Conservation (phyloP, 345 rosid species). For the Physaria fendleri region DNA sequence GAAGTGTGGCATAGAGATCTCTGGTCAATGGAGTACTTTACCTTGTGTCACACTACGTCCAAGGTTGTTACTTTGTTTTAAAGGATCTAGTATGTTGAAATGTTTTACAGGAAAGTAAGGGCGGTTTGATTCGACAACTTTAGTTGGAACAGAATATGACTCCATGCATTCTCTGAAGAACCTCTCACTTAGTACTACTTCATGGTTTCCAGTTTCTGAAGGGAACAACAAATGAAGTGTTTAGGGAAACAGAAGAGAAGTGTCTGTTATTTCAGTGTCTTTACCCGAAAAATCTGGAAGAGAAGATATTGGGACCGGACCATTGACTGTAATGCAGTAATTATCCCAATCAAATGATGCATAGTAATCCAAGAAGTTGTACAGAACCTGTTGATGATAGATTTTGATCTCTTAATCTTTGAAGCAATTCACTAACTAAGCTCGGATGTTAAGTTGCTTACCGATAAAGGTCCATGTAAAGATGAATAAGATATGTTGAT, state of each 20-base stretch:
- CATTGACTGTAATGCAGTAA: conserved; percentile 49
- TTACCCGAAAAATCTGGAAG: conserved; percentile 51
- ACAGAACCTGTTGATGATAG: conserved; percentile 46
- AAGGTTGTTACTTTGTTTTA: conserved; percentile 71
- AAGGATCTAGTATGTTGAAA: conserved; percentile 77
- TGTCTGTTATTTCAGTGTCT: conserved; percentile 13
- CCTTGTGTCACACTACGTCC: conserved; percentile 90
- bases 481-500: conserved; percentile 62
- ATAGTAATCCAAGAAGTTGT: conserved; percentile 64
- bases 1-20: neutral
- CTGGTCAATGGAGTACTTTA: conserved; percentile 50
- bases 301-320: conserved; percentile 51
- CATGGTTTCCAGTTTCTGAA: conserved; percentile 22
- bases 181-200: conserved; percentile 40
- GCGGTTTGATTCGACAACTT: conserved; percentile 23
- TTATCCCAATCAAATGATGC: conserved; percentile 72
- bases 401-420: neutral
- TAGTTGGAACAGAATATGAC: conserved; percentile 33
- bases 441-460: conserved; percentile 25
- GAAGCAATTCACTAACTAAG: neutral
- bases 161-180: conserved; percentile 47
- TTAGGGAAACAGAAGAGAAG: neutral
- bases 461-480: conserved; percentile 61
- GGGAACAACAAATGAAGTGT: neutral
- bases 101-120: conserved; percentile 47